Conservation (phyloP, 192 early-diverging fungal species). For the Backusella mclennaniae region DNA sequence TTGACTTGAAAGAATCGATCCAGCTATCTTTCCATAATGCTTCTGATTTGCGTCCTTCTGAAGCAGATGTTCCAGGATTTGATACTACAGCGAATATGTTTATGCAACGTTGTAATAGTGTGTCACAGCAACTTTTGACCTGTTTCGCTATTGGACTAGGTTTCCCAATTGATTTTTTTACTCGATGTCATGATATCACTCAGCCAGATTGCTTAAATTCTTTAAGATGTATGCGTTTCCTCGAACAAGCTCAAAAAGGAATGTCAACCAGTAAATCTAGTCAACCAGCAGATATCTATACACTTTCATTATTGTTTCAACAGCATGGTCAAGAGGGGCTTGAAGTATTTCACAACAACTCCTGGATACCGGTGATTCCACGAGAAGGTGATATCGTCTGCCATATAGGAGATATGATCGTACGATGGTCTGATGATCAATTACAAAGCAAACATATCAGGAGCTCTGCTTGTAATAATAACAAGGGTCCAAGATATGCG, state of each 20-base stretch:
- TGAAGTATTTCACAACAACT: conserved; percentile 14
- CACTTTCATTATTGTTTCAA: conserved; percentile 26
- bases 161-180: conserved; percentile 32
- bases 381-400: conserved; percentile 30
- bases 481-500: conserved; percentile 20
- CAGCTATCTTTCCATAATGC: conserved; percentile 28
- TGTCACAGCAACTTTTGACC: conserved; percentile 25
- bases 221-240: conserved; percentile 19
- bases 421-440: conserved; percentile 35
- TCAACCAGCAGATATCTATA: conserved; percentile 16
- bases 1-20: conserved; percentile 28
- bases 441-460: conserved; percentile 30
- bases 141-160: conserved; percentile 29
- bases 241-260: not conserved
- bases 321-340: conserved; percentile 19
- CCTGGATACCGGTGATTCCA: conserved; percentile 24
- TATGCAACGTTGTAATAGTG: conserved; percentile 28
- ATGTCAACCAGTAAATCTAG: not conserved
- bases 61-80: conserved; percentile 28
- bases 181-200: conserved; percentile 28
- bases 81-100: conserved; percentile 10
- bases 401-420: conserved; percentile 38
- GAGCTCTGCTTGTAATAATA: conserved; percentile 11
- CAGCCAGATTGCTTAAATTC: conserved; percentile 30
- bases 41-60: conserved; percentile 20